phyloP scores from a whole-genome alignment of 768 basidiomycete species.

The Rhodotorula kratochvilovae region DNA sequence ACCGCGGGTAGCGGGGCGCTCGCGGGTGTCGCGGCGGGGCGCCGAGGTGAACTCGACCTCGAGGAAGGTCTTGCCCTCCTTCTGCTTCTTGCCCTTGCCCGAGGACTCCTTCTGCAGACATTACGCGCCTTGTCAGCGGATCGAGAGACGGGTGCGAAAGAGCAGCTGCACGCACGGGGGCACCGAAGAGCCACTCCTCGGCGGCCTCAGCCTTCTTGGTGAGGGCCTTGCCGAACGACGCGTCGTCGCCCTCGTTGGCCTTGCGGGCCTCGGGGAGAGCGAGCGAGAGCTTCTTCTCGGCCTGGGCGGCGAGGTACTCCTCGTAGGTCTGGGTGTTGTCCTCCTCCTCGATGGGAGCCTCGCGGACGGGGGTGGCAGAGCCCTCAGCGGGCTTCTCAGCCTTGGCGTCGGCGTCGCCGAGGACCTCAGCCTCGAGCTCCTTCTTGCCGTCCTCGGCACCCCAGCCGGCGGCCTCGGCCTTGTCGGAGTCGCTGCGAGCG shows the following conservation, averaged over 20 bases:
- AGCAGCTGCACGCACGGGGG: constrained; percentile 63
- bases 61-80: constrained; percentile 84
- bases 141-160: not conserved
- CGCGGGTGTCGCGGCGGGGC: constrained; percentile 56
- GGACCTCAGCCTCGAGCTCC: constrained; percentile 75
- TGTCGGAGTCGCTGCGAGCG: constrained; percentile 74
- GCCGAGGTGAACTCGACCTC: constrained; percentile 93
- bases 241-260: constrained; percentile 75
- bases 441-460: constrained; percentile 81
- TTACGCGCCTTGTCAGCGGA: not conserved
- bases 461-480: constrained; percentile 92
- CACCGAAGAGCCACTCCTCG: constrained; percentile 72
- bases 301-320: constrained; percentile 73
- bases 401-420: constrained; percentile 54
- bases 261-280: constrained; percentile 70
- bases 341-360: constrained; percentile 61
- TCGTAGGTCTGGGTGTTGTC: constrained; percentile 92
- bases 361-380: constrained; percentile 43
- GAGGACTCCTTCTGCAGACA: constrained; percentile 58
- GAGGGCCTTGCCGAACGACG: constrained; percentile 48
- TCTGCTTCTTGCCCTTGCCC: constrained; percentile 63
- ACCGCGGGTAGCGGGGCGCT: constrained; percentile 47
- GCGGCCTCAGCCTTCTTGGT: constrained; percentile 67
- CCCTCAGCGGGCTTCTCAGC: constrained; percentile 40
- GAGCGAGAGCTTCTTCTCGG: constrained; percentile 59